Evolutionary conservation across 306 rosid species (phyloP).

Genomic region (Vicia sativa): DNA sequence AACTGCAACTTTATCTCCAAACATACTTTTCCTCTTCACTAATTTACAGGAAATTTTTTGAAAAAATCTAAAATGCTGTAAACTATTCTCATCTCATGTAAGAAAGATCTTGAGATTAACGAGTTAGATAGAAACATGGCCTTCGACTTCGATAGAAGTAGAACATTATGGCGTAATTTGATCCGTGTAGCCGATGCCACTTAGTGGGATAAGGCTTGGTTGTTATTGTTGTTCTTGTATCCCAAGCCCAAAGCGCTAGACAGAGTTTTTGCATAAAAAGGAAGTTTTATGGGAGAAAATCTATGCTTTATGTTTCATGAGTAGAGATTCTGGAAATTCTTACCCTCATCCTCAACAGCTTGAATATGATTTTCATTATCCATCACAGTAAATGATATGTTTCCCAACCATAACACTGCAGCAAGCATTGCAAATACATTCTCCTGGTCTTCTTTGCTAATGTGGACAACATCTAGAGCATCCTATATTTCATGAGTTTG

Average conservation of each 20-base stretch:
- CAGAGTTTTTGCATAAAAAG: conserved; percentile 17
- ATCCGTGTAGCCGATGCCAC: too few species aligned
- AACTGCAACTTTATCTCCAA: conserved; percentile 10
- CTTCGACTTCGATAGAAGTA: too few species aligned
- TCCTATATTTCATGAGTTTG: conserved; percentile 61
- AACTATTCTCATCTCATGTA: conserved; percentile 11
- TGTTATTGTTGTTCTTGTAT: background rate
- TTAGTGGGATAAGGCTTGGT: too few species aligned
- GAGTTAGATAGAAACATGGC: too few species aligned
- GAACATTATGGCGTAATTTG: too few species aligned
- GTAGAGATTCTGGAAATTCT: conserved; percentile 32
- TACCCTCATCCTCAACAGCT: conserved; percentile 86
- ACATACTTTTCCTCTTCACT: conserved; percentile 4
- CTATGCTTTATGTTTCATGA: background rate
- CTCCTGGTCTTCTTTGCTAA: conserved; percentile 82
- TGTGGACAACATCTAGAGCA: conserved; percentile 92
- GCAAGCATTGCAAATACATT: conserved; percentile 98
- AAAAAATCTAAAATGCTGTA: conserved; percentile 15
- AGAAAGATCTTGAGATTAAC: too few species aligned
- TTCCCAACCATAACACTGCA: conserved; percentile 98
- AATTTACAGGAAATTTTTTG: background rate
- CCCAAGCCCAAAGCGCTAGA: conserved; percentile 31
- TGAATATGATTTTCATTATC: conserved; percentile 97
- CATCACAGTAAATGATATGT: conserved; percentile 72
- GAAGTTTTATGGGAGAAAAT: conserved; percentile 1